These are phyloP conservation scores for Marsdenia floribunda DNA, from an alignment of 257 asterid genomes.

Conservation along the genomic window DNA sequence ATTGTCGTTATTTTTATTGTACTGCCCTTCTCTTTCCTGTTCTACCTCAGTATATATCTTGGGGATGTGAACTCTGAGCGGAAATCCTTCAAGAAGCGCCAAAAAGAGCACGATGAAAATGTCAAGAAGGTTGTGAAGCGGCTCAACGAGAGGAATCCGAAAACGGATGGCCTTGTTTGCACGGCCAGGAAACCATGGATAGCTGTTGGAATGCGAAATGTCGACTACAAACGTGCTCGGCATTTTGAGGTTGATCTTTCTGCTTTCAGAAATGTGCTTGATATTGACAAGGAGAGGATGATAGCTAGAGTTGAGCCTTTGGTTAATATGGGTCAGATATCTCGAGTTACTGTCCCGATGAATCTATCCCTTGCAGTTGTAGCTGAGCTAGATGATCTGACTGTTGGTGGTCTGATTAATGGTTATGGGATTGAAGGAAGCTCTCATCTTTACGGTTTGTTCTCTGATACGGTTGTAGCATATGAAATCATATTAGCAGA, in stretches of 20 bases:
- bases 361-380: conserved; percentile 87
- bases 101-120: conserved; percentile 48
- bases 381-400: conserved; percentile 93
- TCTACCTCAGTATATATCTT: conserved; percentile 72
- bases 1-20: conserved; percentile 79
- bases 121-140: conserved; percentile 47
- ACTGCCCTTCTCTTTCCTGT: conserved; percentile 67
- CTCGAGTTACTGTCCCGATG: conserved; percentile 81
- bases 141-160: conserved; percentile 39
- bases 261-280: conserved; percentile 67
- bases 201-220: conserved; percentile 92
- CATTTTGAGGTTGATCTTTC: conserved; percentile 96
- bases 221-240: conserved; percentile 86
- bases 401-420: conserved; percentile 92
- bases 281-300: conserved; percentile 72
- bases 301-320: conserved; percentile 85
- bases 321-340: conserved; percentile 94
- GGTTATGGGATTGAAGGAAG: conserved; percentile 98
- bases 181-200: conserved; percentile 79
- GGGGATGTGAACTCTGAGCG: conserved; percentile 72
- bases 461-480: conserved; percentile 92
- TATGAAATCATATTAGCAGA: conserved; percentile 82
- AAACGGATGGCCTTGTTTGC: conserved; percentile 68
- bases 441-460: conserved; percentile 83
- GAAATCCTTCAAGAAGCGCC: conserved; percentile 70